Evolutionary conservation across 1,284 basidiomycete species (phyloP).

Genomic region (Ustilago xerochloae): DNA sequence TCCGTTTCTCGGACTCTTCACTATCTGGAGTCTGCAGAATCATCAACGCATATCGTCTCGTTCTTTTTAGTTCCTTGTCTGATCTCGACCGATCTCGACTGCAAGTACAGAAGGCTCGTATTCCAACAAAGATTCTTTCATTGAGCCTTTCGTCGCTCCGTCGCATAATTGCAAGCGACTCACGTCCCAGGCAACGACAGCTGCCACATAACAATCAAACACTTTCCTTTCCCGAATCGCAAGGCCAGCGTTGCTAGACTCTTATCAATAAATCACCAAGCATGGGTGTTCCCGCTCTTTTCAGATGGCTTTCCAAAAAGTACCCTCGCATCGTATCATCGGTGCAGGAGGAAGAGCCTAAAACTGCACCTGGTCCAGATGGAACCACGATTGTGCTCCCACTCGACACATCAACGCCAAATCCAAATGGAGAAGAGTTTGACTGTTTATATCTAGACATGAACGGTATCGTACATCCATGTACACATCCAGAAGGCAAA

Average conservation of each 20-base stretch:
- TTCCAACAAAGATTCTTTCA: neutral
- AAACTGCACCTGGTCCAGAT: slow-evolving; percentile 68
- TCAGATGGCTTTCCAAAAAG: slow-evolving; percentile 69
- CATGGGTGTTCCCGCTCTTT: slow-evolving; percentile 67
- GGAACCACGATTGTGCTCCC: slow-evolving; percentile 80
- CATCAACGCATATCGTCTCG: too few species aligned
- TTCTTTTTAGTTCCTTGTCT: neutral
- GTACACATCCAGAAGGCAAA: slow-evolving; percentile 97
- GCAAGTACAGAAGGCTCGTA: neutral
- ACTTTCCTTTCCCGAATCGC: neutral
- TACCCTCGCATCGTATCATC: slow-evolving; percentile 67
- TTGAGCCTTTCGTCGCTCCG: slow-evolving; percentile 1
- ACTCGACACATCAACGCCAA: slow-evolving; percentile 82
- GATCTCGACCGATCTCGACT: slow-evolving; percentile 1
- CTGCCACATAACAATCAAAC: neutral
- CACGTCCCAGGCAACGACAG: neutral
- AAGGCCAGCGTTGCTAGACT: neutral
- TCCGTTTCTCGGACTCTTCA: too few species aligned
- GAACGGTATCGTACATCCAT: slow-evolving; percentile 83
- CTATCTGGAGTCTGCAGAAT: too few species aligned
- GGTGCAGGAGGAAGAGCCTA: slow-evolving; percentile 66
- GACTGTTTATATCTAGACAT: slow-evolving; percentile 87
- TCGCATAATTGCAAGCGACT: too few species aligned
- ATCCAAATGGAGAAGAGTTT: slow-evolving; percentile 96
- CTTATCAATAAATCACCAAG: neutral